Conservation (phyloP, 2,329 filamentous ascomycete genomes). For the Ophiostoma triangulosporum region DNA sequence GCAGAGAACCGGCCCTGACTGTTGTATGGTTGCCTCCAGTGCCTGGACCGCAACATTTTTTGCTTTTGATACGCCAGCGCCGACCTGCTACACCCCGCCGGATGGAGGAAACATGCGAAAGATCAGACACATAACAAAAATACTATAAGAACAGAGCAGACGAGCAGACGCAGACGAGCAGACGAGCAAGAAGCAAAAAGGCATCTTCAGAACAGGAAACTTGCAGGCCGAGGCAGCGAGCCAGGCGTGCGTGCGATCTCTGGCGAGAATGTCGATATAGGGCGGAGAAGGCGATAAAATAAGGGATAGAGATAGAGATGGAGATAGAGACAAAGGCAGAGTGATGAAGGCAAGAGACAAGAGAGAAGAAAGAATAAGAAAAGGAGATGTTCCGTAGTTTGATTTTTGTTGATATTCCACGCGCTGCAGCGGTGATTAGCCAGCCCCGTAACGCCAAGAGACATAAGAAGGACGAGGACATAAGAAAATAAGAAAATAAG, state of each 20-base stretch:
- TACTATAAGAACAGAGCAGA: not conserved
- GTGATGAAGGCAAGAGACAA: not conserved
- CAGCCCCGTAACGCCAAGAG: constrained; percentile 3
- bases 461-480: not conserved
- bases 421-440: not conserved
- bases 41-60: not conserved
- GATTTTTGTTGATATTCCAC: not conserved
- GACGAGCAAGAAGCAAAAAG: not conserved
- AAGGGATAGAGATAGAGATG: not conserved
- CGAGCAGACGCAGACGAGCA: not conserved
- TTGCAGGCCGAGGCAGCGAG: not conserved
- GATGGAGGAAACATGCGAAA: not conserved
- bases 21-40: not conserved
- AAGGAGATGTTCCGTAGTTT: not conserved
- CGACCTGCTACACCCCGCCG: not conserved
- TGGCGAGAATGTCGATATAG: not conserved
- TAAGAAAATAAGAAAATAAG: not conserved
- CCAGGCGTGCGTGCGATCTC: not conserved
- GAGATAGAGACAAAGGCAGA: not conserved
- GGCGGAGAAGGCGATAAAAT: too few species aligned
- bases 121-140: not conserved
- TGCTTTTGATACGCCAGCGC: not conserved
- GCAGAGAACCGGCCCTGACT: too few species aligned
- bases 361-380: not conserved
- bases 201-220: not conserved